These are phyloP conservation scores for Brassica napus DNA, from an alignment of 345 rosid species.

Conservation along the genomic window Da-Ae NC_063450.1:35467501-35468000, in stretches of 20 bases:
- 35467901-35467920: neutral
- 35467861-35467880: neutral
- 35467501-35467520: too few relatives aligned
- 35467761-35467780: neutral
- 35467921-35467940: neutral
- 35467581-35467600: too few relatives aligned
- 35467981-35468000: neutral
- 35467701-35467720: too few relatives aligned
- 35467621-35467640: too few relatives aligned
- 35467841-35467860: neutral
- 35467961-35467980: slow-evolving; percentile 6
- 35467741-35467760: neutral
- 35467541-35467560: too few relatives aligned
- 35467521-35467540: too few relatives aligned
- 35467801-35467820: neutral
- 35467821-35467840: neutral
- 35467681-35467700: too few relatives aligned
- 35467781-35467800: neutral
- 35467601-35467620: too few relatives aligned
- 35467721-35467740: neutral
- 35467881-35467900: neutral
- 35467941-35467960: neutral
- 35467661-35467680: too few relatives aligned
- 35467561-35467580: too few relatives aligned
- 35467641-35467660: too few relatives aligned